phyloP scores from a whole-genome alignment of 331 rosid species.

The Telfairia occidentalis region DNA sequence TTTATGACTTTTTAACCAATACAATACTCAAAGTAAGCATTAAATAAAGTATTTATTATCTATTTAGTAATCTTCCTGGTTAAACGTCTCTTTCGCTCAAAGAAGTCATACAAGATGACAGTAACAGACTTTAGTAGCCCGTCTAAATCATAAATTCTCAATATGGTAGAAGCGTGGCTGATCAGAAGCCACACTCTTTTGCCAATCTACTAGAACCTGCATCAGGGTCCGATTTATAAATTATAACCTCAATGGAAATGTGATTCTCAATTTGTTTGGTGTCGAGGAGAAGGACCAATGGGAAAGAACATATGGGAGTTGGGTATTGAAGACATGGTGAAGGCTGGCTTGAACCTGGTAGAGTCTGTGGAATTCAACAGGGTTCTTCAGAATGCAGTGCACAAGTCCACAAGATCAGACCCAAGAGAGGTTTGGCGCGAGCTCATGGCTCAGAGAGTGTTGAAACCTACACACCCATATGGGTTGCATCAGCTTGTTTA shows the following conservation, averaged over 20 bases:
- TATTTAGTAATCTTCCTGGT: too few relatives aligned
- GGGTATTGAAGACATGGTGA: slow-evolving; percentile 32
- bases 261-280: not conserved
- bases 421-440: slow-evolving; percentile 42
- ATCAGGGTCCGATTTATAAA: not conserved
- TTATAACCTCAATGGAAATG: not conserved
- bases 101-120: too few relatives aligned
- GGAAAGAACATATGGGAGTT: slow-evolving; percentile 32
- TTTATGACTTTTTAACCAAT: too few relatives aligned
- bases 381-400: slow-evolving; percentile 15
- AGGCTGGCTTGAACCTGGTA: slow-evolving; percentile 28
- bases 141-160: not conserved
- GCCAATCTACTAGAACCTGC: not conserved
- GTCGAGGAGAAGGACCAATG: slow-evolving; percentile 16
- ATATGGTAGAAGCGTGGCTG: not conserved
- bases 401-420: slow-evolving; percentile 11
- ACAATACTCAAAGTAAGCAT: too few relatives aligned
- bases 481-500: slow-evolving; percentile 42
- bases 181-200: not conserved
- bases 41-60: too few relatives aligned
- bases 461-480: slow-evolving; percentile 58
- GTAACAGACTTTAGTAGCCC: too few relatives aligned
- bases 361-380: slow-evolving; percentile 34
- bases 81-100: too few relatives aligned
- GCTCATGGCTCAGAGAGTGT: slow-evolving; percentile 39